Evolutionary conservation across 495 filamentous ascomycete species (phyloP).

Genomic region (Penicillium riverlandense): DNA sequence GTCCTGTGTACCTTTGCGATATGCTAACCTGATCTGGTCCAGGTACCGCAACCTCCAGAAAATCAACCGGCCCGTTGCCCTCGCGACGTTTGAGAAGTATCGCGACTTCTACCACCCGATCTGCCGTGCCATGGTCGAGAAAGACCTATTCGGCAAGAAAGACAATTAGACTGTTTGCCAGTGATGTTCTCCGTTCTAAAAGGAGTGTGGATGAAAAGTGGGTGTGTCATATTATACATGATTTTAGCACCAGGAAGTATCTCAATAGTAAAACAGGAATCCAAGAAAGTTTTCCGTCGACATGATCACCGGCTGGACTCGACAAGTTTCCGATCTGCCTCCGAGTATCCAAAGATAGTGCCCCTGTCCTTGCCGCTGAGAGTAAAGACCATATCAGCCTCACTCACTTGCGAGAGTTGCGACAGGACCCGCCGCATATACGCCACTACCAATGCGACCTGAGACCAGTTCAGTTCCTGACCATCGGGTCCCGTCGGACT

Average conservation of each 20-base stretch:
- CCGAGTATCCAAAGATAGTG: constrained; percentile 28
- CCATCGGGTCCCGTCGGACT: constrained; percentile 30
- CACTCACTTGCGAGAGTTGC: constrained; percentile 54
- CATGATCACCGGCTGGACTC: constrained; percentile 15
- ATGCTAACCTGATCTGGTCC: constrained; percentile 9
- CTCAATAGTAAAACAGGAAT: background rate
- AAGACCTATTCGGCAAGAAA: constrained; percentile 60
- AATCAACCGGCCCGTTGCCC: constrained; percentile 63
- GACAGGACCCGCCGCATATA: constrained; percentile 68
- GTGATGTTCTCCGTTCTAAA: too few species aligned
- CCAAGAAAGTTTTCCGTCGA: background rate
- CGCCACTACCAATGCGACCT: constrained; percentile 65
- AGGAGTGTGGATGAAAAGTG: too few species aligned
- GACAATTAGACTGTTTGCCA: constrained; percentile 4
- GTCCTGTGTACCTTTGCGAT: background rate
- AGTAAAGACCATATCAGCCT: constrained; percentile 45
- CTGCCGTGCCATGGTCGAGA: constrained; percentile 73
- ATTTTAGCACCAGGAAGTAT: constrained; percentile 1
- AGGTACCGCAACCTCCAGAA: constrained; percentile 64
- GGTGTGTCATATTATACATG: constrained; percentile 17
- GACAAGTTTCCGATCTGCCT: constrained; percentile 28
- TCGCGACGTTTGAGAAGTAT: constrained; percentile 79
- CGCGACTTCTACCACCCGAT: constrained; percentile 95
- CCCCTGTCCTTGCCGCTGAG: constrained; percentile 16
- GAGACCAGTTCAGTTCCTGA: constrained; percentile 58